Conservation (phyloP, 495 filamentous ascomycete genomes). For the Bathelium albidoporum region DNA sequence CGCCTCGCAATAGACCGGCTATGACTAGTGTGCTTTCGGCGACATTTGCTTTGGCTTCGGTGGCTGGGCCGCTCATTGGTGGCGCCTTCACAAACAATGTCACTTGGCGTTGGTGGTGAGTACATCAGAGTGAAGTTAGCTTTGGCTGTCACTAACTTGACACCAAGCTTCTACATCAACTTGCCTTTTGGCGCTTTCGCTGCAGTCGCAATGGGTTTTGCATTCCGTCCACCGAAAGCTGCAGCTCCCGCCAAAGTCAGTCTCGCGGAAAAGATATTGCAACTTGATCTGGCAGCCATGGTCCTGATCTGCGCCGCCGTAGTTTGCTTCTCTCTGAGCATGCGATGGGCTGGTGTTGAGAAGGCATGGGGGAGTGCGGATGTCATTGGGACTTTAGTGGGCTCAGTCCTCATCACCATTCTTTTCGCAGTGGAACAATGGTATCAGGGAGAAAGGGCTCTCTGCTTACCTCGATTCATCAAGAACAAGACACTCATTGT, state of each 20-base stretch:
- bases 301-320: slow-evolving; percentile 43
- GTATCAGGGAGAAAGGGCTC: background rate
- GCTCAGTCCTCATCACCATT: slow-evolving; percentile 34
- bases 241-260: slow-evolving; percentile 13
- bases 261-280: slow-evolving; percentile 10
- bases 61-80: slow-evolving; percentile 39
- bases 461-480: slow-evolving; percentile 37
- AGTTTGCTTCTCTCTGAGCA: slow-evolving; percentile 48
- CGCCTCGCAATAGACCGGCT: slow-evolving; percentile 26
- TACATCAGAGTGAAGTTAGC: no score
- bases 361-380: slow-evolving; percentile 40
- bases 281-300: slow-evolving; percentile 45
- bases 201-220: slow-evolving; percentile 30
- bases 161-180: slow-evolving; percentile 48
- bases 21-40: slow-evolving; percentile 34
- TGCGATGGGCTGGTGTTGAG: slow-evolving; percentile 52
- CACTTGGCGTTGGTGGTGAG: slow-evolving; percentile 43
- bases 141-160: no score
- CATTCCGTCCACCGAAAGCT: slow-evolving; percentile 27
- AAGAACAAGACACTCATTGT: slow-evolving; percentile 34
- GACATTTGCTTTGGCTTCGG: slow-evolving; percentile 31
- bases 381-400: slow-evolving; percentile 34
- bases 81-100: slow-evolving; percentile 36
- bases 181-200: slow-evolving; percentile 38
- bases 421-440: slow-evolving; percentile 42